Evolutionary conservation across 2,329 filamentous ascomycete genomes (phyloP).

Genomic region (Aspergillus thermomutatus): DNA sequence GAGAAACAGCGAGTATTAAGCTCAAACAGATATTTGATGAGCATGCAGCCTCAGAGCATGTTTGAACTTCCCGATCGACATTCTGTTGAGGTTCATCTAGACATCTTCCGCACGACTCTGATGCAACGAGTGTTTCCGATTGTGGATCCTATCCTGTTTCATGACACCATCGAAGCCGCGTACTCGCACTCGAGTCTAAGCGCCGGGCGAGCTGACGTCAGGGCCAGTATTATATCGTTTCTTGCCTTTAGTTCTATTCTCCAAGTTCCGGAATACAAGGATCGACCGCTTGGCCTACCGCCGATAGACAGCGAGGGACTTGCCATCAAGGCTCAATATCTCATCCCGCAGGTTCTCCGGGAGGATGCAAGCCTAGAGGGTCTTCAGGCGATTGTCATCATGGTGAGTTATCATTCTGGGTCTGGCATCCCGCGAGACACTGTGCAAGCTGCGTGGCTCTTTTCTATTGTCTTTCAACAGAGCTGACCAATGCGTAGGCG

Average conservation of each 20-base stretch:
- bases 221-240: slow-evolving; percentile 51
- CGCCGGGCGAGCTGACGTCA: slow-evolving; percentile 34
- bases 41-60: slow-evolving; percentile 15
- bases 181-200: slow-evolving; percentile 32
- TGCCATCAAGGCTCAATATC: slow-evolving; percentile 39
- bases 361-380: slow-evolving; percentile 42
- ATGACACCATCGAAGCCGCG: slow-evolving; percentile 44
- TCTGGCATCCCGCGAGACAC: too few species aligned
- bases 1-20: slow-evolving; percentile 30
- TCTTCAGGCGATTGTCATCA: slow-evolving; percentile 47
- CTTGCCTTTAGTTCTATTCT: slow-evolving; percentile 36
- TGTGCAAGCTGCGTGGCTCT: not conserved
- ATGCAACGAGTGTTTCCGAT: slow-evolving; percentile 49
- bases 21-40: slow-evolving; percentile 18
- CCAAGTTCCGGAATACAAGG: slow-evolving; percentile 9
- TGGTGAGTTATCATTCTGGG: slow-evolving; percentile 38
- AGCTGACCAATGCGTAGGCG: slow-evolving; percentile 24
- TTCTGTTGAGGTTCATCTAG: slow-evolving; percentile 30
- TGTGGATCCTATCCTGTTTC: slow-evolving; percentile 48
- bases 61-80: slow-evolving; percentile 37
- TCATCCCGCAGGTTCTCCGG: slow-evolving; percentile 45
- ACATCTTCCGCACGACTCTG: slow-evolving; percentile 31
- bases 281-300: not conserved
- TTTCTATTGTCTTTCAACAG: not conserved
- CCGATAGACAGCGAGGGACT: slow-evolving; percentile 42